A percentile compares a stretch with the other conserved stretches of the same genome.
phyloP scores from a whole-genome alignment of 176 grass and related monocot genomes.

The Avena eriantha region DNA sequence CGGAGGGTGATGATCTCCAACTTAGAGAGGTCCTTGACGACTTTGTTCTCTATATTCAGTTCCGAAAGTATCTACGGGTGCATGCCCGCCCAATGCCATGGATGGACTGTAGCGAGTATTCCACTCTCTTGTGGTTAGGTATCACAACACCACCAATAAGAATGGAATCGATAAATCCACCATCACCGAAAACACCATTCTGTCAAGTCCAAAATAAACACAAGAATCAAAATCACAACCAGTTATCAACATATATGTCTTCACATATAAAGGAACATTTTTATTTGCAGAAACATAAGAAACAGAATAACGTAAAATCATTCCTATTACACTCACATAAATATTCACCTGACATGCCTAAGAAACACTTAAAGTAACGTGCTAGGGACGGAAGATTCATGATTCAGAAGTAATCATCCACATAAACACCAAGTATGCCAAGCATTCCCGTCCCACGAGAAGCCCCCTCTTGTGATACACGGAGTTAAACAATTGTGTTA shows the following conservation, averaged over 20 bases:
- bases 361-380: not conserved
- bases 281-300: not conserved
- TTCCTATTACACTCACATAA: not conserved
- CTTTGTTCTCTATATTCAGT: conserved; percentile 73
- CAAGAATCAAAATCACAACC: conserved; percentile 15
- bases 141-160: conserved; percentile 92
- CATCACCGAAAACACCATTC: conserved; percentile 40
- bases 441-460: not conserved
- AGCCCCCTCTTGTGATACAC: not conserved
- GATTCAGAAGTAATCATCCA: not conserved
- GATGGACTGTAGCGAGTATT: conserved; percentile 86
- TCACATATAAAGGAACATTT: not conserved
- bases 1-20: conserved; percentile 74
- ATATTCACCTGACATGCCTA: not conserved
- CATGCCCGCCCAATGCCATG: conserved; percentile 73
- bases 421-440: not conserved
- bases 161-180: conserved; percentile 73
- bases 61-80: conserved; percentile 71
- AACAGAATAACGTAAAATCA: conserved; percentile 2
- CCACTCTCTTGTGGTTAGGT: conserved; percentile 89
- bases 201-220: conserved; percentile 24
- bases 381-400: not conserved
- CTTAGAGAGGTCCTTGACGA: conserved; percentile 74
- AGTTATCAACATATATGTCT: not conserved
- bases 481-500: not conserved